Conservation (phyloP, 2,329 filamentous ascomycete genomes). For the Talaromyces sp. region DNA sequence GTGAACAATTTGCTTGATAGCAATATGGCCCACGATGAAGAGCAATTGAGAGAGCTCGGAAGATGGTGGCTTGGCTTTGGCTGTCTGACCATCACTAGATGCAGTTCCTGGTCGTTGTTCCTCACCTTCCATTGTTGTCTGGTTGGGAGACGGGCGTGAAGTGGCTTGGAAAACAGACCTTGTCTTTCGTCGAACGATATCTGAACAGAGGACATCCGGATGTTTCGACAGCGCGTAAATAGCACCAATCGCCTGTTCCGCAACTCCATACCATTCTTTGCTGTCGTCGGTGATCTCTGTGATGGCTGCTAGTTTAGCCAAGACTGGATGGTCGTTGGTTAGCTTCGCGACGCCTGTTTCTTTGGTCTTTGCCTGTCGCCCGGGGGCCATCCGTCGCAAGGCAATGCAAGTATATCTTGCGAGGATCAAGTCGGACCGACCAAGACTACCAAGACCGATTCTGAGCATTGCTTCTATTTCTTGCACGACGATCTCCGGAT, state of each 20-base stretch:
- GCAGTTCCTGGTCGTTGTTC: conserved; percentile 31
- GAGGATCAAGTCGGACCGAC: conserved; percentile 75
- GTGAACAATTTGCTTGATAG: conserved; percentile 98
- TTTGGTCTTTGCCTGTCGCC: conserved; percentile 72
- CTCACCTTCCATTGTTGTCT: conserved; percentile 23
- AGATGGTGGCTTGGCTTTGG: conserved; percentile 60
- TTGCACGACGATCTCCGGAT: conserved; percentile 85
- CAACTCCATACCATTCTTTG: conserved; percentile 92
- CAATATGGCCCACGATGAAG: conserved; percentile 92
- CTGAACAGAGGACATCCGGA: conserved; percentile 86
- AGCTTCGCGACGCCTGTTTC: conserved; percentile 63
- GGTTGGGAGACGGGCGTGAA: conserved; percentile 22
- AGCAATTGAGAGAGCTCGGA: conserved; percentile 81
- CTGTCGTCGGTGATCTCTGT: conserved; percentile 80
- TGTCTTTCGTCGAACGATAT: conserved; percentile 82
- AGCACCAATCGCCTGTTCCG: conserved; percentile 91
- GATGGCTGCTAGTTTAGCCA: conserved; percentile 74
- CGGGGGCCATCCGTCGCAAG: conserved; percentile 82
- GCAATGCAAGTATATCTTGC: conserved; percentile 96
- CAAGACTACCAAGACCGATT: conserved; percentile 77
- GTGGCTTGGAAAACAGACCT: conserved; percentile 66
- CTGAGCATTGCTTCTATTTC: conserved; percentile 93
- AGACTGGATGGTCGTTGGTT: conserved; percentile 85
- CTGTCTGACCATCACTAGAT: conserved; percentile 27
- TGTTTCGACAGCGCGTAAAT: conserved; percentile 94